Evolutionary conservation across 202 grass and related monocot genomes (phyloP).

Genomic region (Setaria viridis): DNA sequence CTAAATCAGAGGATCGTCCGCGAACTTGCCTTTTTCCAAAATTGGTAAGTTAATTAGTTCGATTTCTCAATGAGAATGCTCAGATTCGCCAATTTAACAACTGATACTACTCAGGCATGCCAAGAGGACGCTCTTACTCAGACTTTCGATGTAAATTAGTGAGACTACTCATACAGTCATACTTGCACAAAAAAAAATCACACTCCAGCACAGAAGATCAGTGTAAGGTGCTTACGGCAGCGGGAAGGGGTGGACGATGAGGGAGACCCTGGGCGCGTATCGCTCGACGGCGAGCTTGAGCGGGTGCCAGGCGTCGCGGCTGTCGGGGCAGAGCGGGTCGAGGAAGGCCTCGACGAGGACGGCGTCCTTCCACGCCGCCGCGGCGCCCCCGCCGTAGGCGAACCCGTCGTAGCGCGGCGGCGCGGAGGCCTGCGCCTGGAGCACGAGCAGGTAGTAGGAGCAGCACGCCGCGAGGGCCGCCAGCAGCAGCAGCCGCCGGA

Average conservation of each 20-base stretch:
- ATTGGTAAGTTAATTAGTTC: background rate
- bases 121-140: background rate
- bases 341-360: constrained; percentile 92
- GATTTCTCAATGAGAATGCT: background rate
- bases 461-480: constrained; percentile 42
- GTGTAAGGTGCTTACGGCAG: constrained; percentile 70
- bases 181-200: background rate
- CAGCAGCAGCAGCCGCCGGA: constrained; percentile 47
- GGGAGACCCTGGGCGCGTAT: constrained; percentile 60
- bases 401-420: constrained; percentile 82
- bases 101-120: background rate
- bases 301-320: constrained; percentile 71
- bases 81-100: background rate
- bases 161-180: background rate
- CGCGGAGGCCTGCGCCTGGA: constrained; percentile 58
- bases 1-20: background rate
- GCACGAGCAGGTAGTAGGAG: constrained; percentile 59
- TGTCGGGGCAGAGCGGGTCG: constrained; percentile 86
- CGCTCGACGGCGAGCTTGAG: constrained; percentile 69
- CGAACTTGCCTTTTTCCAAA: background rate
- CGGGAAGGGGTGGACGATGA: constrained; percentile 95
- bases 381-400: constrained; percentile 57
- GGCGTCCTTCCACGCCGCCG: constrained; percentile 59
- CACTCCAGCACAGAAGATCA: background rate
- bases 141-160: background rate